A percentile compares a stretch with the other conserved stretches of the same genome.
Evolutionary conservation across 2,329 filamentous ascomycete genomes (phyloP).

Genomic region (Mycocentrospora acerina): DNA sequence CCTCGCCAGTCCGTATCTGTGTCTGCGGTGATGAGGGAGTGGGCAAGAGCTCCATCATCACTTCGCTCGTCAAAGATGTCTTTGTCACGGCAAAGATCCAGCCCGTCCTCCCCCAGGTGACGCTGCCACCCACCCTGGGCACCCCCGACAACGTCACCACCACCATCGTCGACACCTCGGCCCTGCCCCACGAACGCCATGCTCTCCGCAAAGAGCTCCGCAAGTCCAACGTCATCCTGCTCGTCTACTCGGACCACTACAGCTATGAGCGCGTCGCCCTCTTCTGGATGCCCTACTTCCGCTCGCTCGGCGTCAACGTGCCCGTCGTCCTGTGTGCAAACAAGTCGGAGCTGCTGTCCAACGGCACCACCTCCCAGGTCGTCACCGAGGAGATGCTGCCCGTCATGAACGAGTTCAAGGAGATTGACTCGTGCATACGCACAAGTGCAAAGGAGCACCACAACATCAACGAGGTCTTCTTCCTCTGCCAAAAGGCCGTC

Average conservation of each 20-base stretch:
- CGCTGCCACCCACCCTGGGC: constrained; percentile 87
- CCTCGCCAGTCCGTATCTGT: constrained; percentile 74
- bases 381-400: constrained; percentile 97
- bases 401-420: constrained; percentile 97
- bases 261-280: constrained; percentile 96
- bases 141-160: constrained; percentile 97
- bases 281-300: constrained; percentile 98
- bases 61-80: constrained; percentile 93
- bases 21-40: constrained; percentile 90
- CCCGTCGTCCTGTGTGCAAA: constrained; percentile 96
- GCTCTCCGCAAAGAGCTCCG: constrained; percentile 91
- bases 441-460: constrained; percentile 88
- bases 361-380: constrained; percentile 77
- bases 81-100: constrained; percentile 97
- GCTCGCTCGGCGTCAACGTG: constrained; percentile 96
- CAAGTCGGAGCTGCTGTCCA: constrained; percentile 84
- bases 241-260: constrained; percentile 98
- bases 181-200: constrained; percentile 87
- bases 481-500: constrained; percentile 96
- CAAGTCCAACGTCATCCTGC: constrained; percentile 93
- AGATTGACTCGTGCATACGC: constrained; percentile 96
- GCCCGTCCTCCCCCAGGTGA: constrained; percentile 89
- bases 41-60: constrained; percentile 65
- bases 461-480: constrained; percentile 94
- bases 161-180: constrained; percentile 95